phyloP scores from a whole-genome alignment of 805 yeast species.

The Suhomyces tanzawaensis region DNA sequence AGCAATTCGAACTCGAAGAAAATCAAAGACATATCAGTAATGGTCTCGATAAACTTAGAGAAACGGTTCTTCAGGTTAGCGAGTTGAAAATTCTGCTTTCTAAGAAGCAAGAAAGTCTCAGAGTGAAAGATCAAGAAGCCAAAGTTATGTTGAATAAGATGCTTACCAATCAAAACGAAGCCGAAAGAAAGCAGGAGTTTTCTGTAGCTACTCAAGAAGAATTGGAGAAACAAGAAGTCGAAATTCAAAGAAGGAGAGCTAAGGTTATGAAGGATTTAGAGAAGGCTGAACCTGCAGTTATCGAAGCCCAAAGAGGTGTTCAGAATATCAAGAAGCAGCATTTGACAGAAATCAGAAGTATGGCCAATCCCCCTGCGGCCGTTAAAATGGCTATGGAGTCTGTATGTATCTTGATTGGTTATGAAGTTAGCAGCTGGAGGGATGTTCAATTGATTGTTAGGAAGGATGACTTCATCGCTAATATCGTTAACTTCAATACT shows the following conservation, averaged over 20 bases:
- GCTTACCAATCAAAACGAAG: constrained; percentile 84
- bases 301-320: constrained; percentile 87
- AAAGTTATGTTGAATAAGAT: constrained; percentile 67
- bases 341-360: constrained; percentile 81
- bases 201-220: constrained; percentile 73
- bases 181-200: constrained; percentile 86
- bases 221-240: constrained; percentile 62
- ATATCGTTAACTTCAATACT: constrained; percentile 72
- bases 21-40: constrained; percentile 67
- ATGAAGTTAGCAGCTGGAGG: constrained; percentile 65
- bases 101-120: constrained; percentile 48
- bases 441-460: constrained; percentile 80
- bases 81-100: constrained; percentile 55
- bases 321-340: constrained; percentile 90
- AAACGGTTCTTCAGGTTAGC: constrained; percentile 71
- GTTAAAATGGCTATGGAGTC: constrained; percentile 85
- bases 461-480: constrained; percentile 81
- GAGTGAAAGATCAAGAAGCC: constrained; percentile 65
- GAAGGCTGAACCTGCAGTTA: constrained; percentile 77
- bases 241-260: constrained; percentile 51
- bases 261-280: constrained; percentile 64
- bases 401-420: constrained; percentile 80
- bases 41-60: constrained; percentile 75
- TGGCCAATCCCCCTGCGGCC: constrained; percentile 87
- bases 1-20: constrained; percentile 53